Conservation (phyloP, 148 eudicot genomes). For the Chenopodium quinoa region DNA sequence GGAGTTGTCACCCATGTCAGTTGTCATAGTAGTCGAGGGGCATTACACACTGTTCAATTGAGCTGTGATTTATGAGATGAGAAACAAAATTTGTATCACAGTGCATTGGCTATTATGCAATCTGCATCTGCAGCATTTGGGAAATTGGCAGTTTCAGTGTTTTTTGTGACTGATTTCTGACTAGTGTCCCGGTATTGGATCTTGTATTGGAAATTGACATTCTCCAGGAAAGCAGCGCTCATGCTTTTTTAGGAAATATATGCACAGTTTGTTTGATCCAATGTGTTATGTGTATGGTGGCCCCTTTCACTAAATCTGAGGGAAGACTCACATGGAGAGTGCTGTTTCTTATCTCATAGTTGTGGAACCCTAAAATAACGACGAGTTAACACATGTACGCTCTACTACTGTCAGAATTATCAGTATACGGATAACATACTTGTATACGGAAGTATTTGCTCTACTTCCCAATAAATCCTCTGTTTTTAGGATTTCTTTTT, state of each 20-base stretch:
- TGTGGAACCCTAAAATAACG: too few species aligned
- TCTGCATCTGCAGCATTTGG: not conserved
- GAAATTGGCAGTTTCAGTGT: not conserved
- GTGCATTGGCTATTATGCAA: not conserved
- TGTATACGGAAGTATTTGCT: too few species aligned
- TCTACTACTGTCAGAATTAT: too few species aligned
- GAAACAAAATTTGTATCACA: not conserved
- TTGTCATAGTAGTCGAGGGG: not conserved
- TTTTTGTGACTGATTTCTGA: too few species aligned
- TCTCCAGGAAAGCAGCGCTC: too few species aligned
- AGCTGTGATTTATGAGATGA: not conserved
- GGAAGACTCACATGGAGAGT: not conserved
- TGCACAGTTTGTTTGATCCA: not conserved
- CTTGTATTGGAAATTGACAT: not conserved
- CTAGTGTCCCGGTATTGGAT: not conserved
- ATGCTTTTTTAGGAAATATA: too few species aligned
- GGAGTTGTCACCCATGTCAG: not conserved
- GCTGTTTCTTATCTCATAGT: too few species aligned
- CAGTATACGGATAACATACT: too few species aligned
- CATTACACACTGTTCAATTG: not conserved
- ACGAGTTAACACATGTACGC: too few species aligned
- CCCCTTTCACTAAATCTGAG: not conserved
- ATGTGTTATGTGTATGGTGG: not conserved
- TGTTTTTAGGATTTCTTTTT: too few species aligned
- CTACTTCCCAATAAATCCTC: too few species aligned